Base-by-base conservation (phyloP, 805 yeast species). In the Babjeviella inositovora region DNA sequence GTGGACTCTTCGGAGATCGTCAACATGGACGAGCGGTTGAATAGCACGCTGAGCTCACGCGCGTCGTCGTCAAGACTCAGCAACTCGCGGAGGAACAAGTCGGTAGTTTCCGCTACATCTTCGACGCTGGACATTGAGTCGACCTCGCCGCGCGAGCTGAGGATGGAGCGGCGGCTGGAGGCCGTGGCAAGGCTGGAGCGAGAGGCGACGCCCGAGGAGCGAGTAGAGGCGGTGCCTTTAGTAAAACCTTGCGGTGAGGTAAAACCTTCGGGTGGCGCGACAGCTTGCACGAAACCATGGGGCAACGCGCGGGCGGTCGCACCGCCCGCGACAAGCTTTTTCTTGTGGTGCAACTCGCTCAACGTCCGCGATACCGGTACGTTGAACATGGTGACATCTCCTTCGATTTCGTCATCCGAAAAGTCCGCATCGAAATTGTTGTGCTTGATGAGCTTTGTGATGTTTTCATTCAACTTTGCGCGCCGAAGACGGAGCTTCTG, bases 291-390 rank as follows among this genome's bases (percentile, higher is more conserved):
- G 25, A 13, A 8, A 13, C 26, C 25, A 20, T 18, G 11, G 18
- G 5, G 20, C 11, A 10, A 20, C 19, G 10, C 19, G 18, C 19
- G 16, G n/a, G 37, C 24, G 4, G 32, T 26, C n/a, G 30, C 36
- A 22, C 22, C 30, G 23, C 37, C 29, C 10, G 28, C 39, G 18
- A 47, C 30, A 8, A 43, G 41, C 22, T 41, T 46, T 31, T 58
- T 57, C 22, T 45, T 43, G 11, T 46, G 45, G n/a, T 49, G 31
- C 10, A 53, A 31, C 8, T 57, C 43, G 5, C 42, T 50, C 11
- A 71, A 43, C 0, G 75, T 60, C 22, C 67, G 71, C 0, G 76
- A 57, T 24, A 68, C 44, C 3, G 84, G 84, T 11, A 74, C 76
- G 33, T 74, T 72, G 44, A 52, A 73, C 28, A 72, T 62, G 12